Conservation (phyloP, 1,139 yeast genomes). For the Pneumocystis carinii region DNA sequence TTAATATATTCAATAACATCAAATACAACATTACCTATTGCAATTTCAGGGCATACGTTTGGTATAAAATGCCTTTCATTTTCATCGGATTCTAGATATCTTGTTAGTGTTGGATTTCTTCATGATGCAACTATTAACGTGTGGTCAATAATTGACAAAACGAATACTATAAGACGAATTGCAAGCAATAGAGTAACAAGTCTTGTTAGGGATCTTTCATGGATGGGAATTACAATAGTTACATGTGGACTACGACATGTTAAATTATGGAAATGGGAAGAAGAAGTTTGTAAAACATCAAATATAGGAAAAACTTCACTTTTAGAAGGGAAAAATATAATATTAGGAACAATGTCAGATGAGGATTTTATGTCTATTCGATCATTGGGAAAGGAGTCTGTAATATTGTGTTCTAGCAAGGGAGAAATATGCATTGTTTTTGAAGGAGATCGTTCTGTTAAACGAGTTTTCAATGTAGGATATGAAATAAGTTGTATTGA, state of each 20-base stretch:
- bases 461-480: background rate
- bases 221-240: background rate
- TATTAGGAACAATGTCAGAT: background rate
- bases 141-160: background rate
- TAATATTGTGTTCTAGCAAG: background rate
- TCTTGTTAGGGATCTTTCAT: background rate
- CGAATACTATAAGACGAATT: background rate
- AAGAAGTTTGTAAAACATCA: background rate
- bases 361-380: background rate
- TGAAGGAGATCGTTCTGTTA: background rate
- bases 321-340: background rate
- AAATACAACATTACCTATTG: background rate
- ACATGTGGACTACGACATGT: background rate
- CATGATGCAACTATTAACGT: background rate
- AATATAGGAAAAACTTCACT: background rate
- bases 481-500: background rate
- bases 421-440: background rate
- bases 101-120: constrained; percentile 2
- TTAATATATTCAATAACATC: background rate
- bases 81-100: background rate
- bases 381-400: background rate
- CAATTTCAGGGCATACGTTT: background rate
- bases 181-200: background rate
- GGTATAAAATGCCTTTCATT: background rate
- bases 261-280: background rate